phyloP scores from a whole-genome alignment of 108 stramenopile species.

The Cyclostephanos tholiformis region DNA sequence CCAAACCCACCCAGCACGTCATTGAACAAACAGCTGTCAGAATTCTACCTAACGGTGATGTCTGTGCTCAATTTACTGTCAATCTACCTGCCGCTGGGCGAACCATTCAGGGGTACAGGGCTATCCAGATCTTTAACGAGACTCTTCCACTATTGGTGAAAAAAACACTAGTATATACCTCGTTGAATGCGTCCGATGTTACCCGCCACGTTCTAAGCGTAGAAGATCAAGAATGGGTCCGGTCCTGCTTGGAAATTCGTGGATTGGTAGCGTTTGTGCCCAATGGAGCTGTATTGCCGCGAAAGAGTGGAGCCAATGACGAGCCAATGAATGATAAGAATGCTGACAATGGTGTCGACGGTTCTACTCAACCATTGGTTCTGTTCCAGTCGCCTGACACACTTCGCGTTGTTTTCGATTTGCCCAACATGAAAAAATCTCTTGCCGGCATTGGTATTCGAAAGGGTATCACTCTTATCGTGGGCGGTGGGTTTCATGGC shows the following conservation, averaged over 20 bases:
- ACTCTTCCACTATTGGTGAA: conserved; percentile 73
- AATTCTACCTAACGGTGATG: conserved; percentile 59
- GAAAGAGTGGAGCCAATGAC: conserved; percentile 87
- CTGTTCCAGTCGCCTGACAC: conserved; percentile 69
- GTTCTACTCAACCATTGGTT: conserved; percentile 39
- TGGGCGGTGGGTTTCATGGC: conserved; percentile 98
- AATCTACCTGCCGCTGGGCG: conserved; percentile 92
- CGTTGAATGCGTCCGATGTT: conserved; percentile 56
- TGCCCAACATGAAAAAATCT: conserved; percentile 61
- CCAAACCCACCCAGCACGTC: conserved; percentile 87
- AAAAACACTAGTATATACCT: conserved; percentile 52
- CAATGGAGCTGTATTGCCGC: conserved; percentile 89
- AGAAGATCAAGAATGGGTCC: conserved; percentile 88
- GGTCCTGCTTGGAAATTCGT: conserved; percentile 58
- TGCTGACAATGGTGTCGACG: conserved; percentile 8
- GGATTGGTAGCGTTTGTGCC: conserved; percentile 88
- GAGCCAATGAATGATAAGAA: conserved; percentile 69
- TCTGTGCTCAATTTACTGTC: conserved; percentile 89
- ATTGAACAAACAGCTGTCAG: conserved; percentile 87
- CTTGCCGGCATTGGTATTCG: conserved; percentile 92
- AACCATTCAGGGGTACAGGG: conserved; percentile 83
- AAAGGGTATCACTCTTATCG: conserved; percentile 92
- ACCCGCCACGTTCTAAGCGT: conserved; percentile 75
- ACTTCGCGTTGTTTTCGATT: conserved; percentile 50
- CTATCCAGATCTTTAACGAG: conserved; percentile 73